Percentiles rank a stretch among this genome's conserved stretches.
Conservation (phyloP, 2,329 filamentous ascomycete genomes). For the Meredithiella fracta region DNA sequence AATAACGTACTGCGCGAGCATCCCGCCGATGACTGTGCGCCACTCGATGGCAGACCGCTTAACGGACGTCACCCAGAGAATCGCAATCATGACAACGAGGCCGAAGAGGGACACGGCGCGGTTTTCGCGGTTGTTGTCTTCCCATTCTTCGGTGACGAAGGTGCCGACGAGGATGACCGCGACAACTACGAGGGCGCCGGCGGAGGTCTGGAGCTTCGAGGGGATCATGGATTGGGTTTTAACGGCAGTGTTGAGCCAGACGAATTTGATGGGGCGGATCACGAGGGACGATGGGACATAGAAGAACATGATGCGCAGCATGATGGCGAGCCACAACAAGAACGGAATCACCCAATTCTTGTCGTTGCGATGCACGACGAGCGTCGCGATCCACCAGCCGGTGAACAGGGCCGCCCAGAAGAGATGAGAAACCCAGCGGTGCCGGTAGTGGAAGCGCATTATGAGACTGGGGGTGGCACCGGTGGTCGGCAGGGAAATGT, state of each 20-base stretch:
- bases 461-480: background rate
- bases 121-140: constrained; percentile 63
- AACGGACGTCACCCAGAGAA: constrained; percentile 54
- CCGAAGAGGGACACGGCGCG: constrained; percentile 71
- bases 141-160: constrained; percentile 53
- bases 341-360: constrained; percentile 74
- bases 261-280: constrained; percentile 46
- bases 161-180: constrained; percentile 61
- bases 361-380: constrained; percentile 55
- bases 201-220: constrained; percentile 32
- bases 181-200: constrained; percentile 47
- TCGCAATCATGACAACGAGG: constrained; percentile 49
- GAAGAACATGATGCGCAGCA: constrained; percentile 56
- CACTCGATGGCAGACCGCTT: constrained; percentile 49
- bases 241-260: constrained; percentile 51
- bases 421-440: constrained; percentile 31
- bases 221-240: constrained; percentile 47
- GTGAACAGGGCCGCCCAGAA: constrained; percentile 29
- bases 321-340: constrained; percentile 60
- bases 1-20: constrained; percentile 75
- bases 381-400: constrained; percentile 60
- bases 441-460: constrained; percentile 26
- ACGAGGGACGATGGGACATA: constrained; percentile 53
- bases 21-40: constrained; percentile 75
- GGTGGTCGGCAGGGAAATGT: too few species aligned